Evolutionary conservation across 2,329 filamentous ascomycete genomes (phyloP), one percentile per base, ranked within the genome.

Genomic region (Magnaporthiopsis rhizophila): DNA sequence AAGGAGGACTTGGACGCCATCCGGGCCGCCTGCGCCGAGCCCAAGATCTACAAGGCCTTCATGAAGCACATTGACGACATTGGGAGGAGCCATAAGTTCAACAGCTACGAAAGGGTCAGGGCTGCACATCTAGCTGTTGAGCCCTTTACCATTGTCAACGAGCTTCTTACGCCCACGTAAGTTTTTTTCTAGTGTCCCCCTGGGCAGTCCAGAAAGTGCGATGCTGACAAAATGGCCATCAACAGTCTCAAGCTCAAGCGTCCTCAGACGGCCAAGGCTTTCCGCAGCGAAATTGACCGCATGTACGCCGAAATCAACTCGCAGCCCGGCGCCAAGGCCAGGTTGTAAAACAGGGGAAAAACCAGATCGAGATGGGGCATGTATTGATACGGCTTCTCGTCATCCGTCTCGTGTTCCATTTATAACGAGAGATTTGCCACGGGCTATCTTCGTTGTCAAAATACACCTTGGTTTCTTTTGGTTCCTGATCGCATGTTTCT

Each of bases 101-200:
- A 96, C 74, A 91, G 88, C 69, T 98, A 90, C 71, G 95, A 99
- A 82, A 86, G 86, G 68, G 88, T 98, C 60, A 86, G 84, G 74
- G 90, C 88, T 69, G 83, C 89, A 65, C 77, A 89, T 67, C 78
- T 99, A 69, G 88, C 89, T 71, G 70, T 97, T 18, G 95, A 99
- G 66, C 95, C 95, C 1, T 98, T 99, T 71, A 91, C 87, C 0
- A 87, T 98, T 68, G 93, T 97, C 62, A 99, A 99, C 73, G 90
- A 96, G 76, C 81, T 97, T 62, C 78, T 93, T 73, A 95, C 91
- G 26, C 91, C 91, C 28, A 96, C 91, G 90, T 94, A 84, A 86
- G 89, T 86, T 71, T 57, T 32, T 57, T 28, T 30, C 63, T 12
- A 26, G 57, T 36, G 30, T 50, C 71, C 4, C 4, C 18, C 38